A percentile compares a stretch with the other conserved stretches of the same genome.
These are phyloP conservation scores for Avena insularis DNA, from an alignment of 176 grass and related monocot genomes.

Conservation along the genomic window DNA sequence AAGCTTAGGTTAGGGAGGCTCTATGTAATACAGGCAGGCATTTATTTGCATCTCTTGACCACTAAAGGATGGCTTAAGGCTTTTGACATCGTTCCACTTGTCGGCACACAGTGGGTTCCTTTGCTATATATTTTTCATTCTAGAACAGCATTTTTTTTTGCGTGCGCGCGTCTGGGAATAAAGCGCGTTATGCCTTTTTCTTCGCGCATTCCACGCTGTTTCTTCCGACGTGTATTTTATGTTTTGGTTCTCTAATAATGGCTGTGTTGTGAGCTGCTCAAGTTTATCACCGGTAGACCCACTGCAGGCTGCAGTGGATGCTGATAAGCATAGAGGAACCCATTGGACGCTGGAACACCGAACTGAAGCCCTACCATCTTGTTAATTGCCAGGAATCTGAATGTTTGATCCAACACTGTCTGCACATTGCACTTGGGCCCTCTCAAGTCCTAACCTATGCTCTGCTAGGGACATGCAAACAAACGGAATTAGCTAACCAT, in stretches of 20 bases:
- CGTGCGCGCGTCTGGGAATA: conserved; percentile 41
- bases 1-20: conserved; percentile 45
- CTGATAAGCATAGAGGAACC: conserved; percentile 52
- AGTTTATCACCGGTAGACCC: conserved; percentile 55
- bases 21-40: conserved; percentile 34
- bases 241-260: conserved; percentile 41
- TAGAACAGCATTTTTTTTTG: conserved; percentile 34
- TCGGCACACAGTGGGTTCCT: conserved; percentile 32
- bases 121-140: conserved; percentile 34
- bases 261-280: conserved; percentile 7
- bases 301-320: conserved; percentile 48
- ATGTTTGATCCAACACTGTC: conserved; percentile 53
- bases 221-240: conserved; percentile 55
- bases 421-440: conserved; percentile 44
- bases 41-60: conserved; percentile 65
- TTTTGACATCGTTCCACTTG: conserved; percentile 56
- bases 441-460: conserved; percentile 35
- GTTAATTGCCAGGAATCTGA: conserved; percentile 44
- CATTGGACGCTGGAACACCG: conserved; percentile 37
- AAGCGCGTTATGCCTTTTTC: conserved; percentile 43
- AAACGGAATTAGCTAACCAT: not conserved
- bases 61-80: conserved; percentile 57
- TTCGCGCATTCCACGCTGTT: conserved; percentile 36
- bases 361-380: conserved; percentile 10
- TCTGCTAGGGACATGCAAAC: conserved; percentile 32